Conservation (phyloP, 164 flowering plant genomes). For the Stephania japonica region DNA sequence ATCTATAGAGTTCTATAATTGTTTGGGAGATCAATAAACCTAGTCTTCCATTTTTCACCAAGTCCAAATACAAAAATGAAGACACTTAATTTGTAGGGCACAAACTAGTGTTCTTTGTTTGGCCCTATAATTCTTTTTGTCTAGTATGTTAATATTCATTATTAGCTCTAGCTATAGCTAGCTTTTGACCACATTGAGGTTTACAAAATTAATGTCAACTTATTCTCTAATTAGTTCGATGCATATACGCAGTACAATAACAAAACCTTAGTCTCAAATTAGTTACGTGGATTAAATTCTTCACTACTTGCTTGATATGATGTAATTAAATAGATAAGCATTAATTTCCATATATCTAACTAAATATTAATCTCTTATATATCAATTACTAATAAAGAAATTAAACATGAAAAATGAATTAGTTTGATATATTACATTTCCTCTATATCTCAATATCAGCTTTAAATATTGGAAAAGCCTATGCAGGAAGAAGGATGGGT, state of each 20-base stretch:
- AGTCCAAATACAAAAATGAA: neutral
- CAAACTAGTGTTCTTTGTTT: neutral
- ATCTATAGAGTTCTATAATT: neutral
- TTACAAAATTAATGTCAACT: too few relatives aligned
- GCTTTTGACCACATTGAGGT: too few relatives aligned
- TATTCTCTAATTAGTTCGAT: too few relatives aligned
- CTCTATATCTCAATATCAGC: neutral
- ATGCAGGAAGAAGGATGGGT: conserved; percentile 93
- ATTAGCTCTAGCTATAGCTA: too few relatives aligned
- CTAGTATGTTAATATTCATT: neutral
- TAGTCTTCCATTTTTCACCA: neutral
- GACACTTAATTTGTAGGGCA: neutral
- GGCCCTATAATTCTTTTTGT: neutral
- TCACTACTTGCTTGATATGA: too few relatives aligned
- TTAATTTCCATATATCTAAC: too few relatives aligned
- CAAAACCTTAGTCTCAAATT: too few relatives aligned
- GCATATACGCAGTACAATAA: too few relatives aligned
- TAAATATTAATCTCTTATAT: too few relatives aligned
- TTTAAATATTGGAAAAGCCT: neutral
- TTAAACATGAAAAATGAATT: neutral
- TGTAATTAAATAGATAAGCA: too few relatives aligned
- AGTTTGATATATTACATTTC: neutral
- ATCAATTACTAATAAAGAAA: too few relatives aligned
- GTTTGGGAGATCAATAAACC: neutral
- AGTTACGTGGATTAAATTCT: too few relatives aligned